Evolutionary conservation across 2,329 filamentous ascomycete species (phyloP).

Genomic region (Epichloe aotearoae): DNA sequence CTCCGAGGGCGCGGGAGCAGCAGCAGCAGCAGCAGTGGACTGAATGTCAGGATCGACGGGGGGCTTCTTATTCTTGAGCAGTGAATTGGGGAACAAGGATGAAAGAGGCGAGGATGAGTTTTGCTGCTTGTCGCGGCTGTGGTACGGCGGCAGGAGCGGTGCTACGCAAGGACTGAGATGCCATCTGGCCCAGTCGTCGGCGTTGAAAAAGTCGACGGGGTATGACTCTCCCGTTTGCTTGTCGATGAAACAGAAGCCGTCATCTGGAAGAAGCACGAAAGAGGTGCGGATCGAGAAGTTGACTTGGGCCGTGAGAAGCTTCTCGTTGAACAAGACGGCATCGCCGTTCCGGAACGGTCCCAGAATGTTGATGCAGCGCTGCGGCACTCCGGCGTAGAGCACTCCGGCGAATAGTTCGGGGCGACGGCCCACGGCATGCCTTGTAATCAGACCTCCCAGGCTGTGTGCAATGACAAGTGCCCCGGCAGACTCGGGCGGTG

Average conservation of each 20-base stretch:
- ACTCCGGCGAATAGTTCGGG: constrained; percentile 81
- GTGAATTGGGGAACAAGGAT: constrained; percentile 31
- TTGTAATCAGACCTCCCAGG: constrained; percentile 74
- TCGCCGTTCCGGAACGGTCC: constrained; percentile 87
- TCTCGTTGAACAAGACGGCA: constrained; percentile 76
- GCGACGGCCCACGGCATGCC: constrained; percentile 73
- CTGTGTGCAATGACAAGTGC: constrained; percentile 78
- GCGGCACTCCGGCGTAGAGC: constrained; percentile 71
- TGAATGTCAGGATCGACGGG: background rate
- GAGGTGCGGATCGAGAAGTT: constrained; percentile 85
- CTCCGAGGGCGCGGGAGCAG: constrained; percentile 5
- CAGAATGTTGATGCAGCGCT: constrained; percentile 81
- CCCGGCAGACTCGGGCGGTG: constrained; percentile 43
- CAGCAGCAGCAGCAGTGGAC: constrained; percentile 1
- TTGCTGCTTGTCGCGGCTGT: constrained; percentile 21
- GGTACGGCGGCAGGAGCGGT: constrained; percentile 47
- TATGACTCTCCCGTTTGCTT: constrained; percentile 69
- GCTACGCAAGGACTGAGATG: constrained; percentile 64
- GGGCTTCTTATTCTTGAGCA: constrained; percentile 13
- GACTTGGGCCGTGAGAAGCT: constrained; percentile 80
- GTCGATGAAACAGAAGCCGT: constrained; percentile 79
- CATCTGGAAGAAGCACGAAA: constrained; percentile 72
- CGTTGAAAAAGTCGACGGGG: constrained; percentile 70
- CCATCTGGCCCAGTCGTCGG: constrained; percentile 66
- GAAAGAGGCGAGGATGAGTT: constrained; percentile 28